Conservation (phyloP, 352 stramenopile species). For the Globisporangium heterothallicum region DNA sequence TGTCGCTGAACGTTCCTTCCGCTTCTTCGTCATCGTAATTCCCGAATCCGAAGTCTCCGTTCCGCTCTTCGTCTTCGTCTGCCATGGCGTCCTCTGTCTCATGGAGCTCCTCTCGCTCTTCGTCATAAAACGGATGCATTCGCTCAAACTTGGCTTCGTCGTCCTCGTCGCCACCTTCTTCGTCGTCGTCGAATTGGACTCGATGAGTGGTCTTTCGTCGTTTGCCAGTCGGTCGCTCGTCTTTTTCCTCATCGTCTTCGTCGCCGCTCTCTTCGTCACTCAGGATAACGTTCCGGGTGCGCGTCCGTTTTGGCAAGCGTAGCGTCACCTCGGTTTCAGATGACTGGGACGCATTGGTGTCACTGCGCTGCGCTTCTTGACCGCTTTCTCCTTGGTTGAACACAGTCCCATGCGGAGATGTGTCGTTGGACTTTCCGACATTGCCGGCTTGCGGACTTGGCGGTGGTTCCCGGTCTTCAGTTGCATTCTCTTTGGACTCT, state of each 20-base stretch:
- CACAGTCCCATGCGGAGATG: background rate
- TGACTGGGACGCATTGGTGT: constrained; percentile 7
- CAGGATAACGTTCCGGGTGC: background rate
- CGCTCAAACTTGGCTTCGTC: constrained; percentile 14
- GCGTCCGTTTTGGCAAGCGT: background rate
- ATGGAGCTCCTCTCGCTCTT: constrained; percentile 20
- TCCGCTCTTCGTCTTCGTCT: constrained; percentile 15
- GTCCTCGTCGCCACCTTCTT: constrained; percentile 18
- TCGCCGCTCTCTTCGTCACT: constrained; percentile 13
- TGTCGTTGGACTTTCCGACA: background rate
- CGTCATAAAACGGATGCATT: constrained; percentile 15
- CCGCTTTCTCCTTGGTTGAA: no score
- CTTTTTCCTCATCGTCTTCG: constrained; percentile 4
- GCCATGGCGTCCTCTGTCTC: constrained; percentile 14
- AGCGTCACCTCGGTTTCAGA: no score
- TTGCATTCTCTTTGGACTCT: background rate
- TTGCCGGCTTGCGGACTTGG: background rate
- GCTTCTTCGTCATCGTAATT: constrained; percentile 5
- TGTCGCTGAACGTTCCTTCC: background rate
- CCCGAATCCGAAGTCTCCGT: background rate
- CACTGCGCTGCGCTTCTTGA: background rate
- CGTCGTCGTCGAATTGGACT: constrained; percentile 17
- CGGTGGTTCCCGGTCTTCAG: background rate
- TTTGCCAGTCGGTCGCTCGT: background rate
- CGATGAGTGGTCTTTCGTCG: background rate